Percentiles rank a stretch among this genome's conserved stretches.
These are phyloP conservation scores for Zostera marina DNA, from an alignment of 116 monocot genomes.

Conservation along the genomic window DNA sequence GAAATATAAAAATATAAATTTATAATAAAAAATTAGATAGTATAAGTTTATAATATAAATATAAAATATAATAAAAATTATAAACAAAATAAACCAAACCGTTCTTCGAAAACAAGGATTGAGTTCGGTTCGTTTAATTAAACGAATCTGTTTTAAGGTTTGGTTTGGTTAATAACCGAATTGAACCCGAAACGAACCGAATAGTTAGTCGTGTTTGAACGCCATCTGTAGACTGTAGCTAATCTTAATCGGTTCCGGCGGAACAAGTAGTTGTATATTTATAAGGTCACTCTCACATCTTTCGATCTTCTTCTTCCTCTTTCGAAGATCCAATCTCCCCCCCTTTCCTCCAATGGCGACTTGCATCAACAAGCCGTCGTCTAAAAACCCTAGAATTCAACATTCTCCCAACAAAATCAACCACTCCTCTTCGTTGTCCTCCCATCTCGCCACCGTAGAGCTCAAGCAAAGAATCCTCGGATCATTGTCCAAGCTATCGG, in stretches of 20 bases:
- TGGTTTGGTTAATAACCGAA: no score
- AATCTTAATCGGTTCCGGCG: background rate
- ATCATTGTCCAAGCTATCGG: constrained; percentile 65
- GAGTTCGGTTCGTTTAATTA: no score
- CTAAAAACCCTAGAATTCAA: background rate
- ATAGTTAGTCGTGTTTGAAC: no score
- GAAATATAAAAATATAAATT: no score
- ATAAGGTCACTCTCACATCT: background rate
- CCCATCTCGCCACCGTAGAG: constrained; percentile 73
- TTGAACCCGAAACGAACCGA: no score
- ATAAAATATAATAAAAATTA: no score
- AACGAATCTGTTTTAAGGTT: no score
- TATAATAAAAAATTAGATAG: no score
- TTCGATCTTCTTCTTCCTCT: background rate
- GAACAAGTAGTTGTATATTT: background rate
- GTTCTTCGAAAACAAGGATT: no score
- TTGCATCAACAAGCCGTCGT: background rate
- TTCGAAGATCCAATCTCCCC: background rate
- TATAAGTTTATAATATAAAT: no score
- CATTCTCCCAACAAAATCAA: constrained; percentile 3
- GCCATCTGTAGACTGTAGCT: no score
- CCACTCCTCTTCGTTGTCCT: constrained; percentile 27
- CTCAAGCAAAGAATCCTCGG: constrained; percentile 58
- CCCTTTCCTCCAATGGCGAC: constrained; percentile 7
- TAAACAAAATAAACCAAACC: no score